Percentiles rank a stretch among this genome's conserved stretches.
Conservation (phyloP, 208 protist species). For the Leishmania major region DNA sequence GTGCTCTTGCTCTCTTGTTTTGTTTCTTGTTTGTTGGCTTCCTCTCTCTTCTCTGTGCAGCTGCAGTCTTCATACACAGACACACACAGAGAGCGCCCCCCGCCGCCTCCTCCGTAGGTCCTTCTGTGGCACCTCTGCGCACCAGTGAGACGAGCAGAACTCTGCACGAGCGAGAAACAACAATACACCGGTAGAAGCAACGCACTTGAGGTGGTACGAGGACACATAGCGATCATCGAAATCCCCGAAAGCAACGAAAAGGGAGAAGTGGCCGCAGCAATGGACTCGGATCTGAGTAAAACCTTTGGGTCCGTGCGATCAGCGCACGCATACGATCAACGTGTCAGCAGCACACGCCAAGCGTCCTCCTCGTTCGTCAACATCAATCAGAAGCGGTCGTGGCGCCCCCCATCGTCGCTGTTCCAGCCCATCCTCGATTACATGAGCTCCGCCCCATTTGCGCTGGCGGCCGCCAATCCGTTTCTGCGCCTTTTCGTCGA, state of each 20-base stretch:
- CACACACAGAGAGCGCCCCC: background rate
- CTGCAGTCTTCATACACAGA: background rate
- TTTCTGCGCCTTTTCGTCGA: slow-evolving; percentile 53
- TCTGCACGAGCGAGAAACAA: background rate
- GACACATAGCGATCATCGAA: background rate
- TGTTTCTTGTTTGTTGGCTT: background rate
- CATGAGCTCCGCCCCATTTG: slow-evolving; percentile 39
- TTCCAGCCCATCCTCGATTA: slow-evolving; percentile 42
- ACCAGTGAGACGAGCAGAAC: background rate
- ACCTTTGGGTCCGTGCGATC: slow-evolving; percentile 19
- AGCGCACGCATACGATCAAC: slow-evolving; percentile 26
- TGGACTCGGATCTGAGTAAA: slow-evolving; percentile 22
- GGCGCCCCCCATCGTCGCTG: slow-evolving; percentile 36
- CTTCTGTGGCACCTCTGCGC: background rate
- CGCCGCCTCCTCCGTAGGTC: background rate
- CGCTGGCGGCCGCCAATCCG: slow-evolving; percentile 42
- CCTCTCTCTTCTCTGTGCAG: background rate
- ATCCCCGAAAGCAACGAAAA: background rate
- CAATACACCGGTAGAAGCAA: background rate
- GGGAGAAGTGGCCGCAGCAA: background rate
- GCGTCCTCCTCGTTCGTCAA: slow-evolving; percentile 44
- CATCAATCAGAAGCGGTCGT: slow-evolving; percentile 50
- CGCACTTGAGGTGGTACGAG: background rate
- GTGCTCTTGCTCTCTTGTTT: background rate
- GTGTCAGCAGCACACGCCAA: slow-evolving; percentile 13